Evolutionary conservation across 163 green algal genomes (phyloP), one percentile per base, ranked within the genome.

Genomic region (Volvox carteri): DNA sequence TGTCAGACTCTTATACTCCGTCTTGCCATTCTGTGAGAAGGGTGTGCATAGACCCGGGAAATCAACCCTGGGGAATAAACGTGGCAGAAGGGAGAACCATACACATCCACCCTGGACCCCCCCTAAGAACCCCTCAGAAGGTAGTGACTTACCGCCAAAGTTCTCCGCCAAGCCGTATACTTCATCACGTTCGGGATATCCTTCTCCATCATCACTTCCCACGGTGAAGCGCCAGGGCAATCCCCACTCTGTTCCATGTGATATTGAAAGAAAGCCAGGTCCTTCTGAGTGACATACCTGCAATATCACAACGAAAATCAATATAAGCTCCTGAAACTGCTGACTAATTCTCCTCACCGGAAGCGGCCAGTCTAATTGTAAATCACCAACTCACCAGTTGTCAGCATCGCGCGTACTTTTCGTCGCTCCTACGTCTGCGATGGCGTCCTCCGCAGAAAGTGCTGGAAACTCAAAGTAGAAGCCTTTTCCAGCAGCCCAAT

Each of bases 1-100:
- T 0, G 96, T 98, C 0, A 96, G 76, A 60, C 92, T 97, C 92
- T 97, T 97, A 95, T 99, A 99, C 92, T 99, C 97, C 19, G 96
- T 98, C 87, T 95, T 96, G 60, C 94, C 94, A 67, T 90, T 93
- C 89, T 94, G 78, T 84, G n/a, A n/a, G n/a, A n/a, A n/a, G n/a
- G n/a, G n/a, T n/a, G n/a, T n/a, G n/a, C n/a, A n/a, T n/a, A n/a
- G n/a, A n/a, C n/a, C n/a, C n/a, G n/a, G n/a, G n/a, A n/a, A n/a
- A n/a, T n/a, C n/a, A n/a, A n/a, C n/a, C n/a, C n/a, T n/a, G n/a
- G n/a, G n/a, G n/a, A n/a, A n/a, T n/a, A n/a, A n/a, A n/a, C n/a
- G n/a, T n/a, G n/a, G n/a, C n/a, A n/a, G n/a, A n/a, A n/a, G n/a
- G n/a, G n/a, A n/a, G n/a, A n/a, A n/a, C n/a, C n/a, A n/a, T n/a